phyloP scores from a whole-genome alignment of 73 alveolate species.

The Durusdinium trenchii region DNA sequence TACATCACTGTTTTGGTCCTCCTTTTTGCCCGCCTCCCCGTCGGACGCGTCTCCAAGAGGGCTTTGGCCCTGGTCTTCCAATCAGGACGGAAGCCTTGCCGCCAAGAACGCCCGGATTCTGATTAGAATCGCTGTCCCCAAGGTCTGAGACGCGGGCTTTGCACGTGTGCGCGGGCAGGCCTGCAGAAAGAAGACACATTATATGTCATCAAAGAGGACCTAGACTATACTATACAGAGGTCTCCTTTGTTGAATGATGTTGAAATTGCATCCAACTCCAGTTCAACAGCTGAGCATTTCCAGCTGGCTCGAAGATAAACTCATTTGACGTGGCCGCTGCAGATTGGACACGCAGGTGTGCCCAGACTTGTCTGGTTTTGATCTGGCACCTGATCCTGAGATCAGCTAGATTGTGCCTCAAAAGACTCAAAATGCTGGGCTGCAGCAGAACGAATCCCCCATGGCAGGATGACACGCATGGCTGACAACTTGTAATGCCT shows the following conservation, averaged over 20 bases:
- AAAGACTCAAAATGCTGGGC: too few species aligned
- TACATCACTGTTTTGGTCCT: too few species aligned
- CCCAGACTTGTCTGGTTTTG: conserved; percentile 40
- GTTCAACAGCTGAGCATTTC: too few species aligned
- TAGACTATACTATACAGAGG: too few species aligned
- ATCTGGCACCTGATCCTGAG: conserved; percentile 3
- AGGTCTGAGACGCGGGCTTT: conserved; percentile 30
- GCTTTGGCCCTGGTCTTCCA: not conserved
- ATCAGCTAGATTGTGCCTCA: not conserved
- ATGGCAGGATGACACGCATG: not conserved
- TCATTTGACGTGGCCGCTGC: too few species aligned
- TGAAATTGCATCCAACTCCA: too few species aligned
- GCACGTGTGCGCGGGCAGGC: conserved; percentile 19
- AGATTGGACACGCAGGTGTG: not conserved
- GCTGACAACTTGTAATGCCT: not conserved
- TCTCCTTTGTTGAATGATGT: too few species aligned
- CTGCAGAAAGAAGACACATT: not conserved
- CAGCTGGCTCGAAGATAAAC: too few species aligned
- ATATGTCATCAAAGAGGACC: not conserved
- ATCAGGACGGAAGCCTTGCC: conserved; percentile 80
- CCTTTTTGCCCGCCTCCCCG: too few species aligned
- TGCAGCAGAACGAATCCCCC: not conserved
- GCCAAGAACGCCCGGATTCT: conserved; percentile 92
- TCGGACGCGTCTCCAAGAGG: too few species aligned
- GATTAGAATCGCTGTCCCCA: conserved; percentile 93